Conservation (phyloP, 2,329 filamentous ascomycete species). For the Chrysoporthe deuterocubensis region DNA sequence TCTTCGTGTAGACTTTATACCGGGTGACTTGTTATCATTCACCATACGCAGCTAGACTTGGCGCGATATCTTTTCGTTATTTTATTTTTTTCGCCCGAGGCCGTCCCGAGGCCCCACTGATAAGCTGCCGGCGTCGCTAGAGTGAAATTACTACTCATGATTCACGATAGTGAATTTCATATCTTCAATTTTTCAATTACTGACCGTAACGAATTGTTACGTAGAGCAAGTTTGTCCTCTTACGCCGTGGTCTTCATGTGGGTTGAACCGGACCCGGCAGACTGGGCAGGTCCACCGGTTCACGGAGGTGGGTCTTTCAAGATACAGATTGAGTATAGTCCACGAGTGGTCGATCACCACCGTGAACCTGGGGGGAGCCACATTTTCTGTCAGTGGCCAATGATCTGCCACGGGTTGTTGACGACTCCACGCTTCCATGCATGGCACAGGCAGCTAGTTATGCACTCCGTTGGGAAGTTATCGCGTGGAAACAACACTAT, state of each 20-base stretch:
- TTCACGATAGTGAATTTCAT: background rate
- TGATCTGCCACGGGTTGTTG: no score
- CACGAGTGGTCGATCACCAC: no score
- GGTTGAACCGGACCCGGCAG: background rate
- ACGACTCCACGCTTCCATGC: no score
- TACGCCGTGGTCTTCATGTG: background rate
- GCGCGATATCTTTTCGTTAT: background rate
- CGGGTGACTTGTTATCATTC: background rate
- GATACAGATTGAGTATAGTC: no score
- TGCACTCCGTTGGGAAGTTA: no score
- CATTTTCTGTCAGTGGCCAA: no score
- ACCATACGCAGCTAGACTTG: background rate
- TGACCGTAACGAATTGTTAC: background rate
- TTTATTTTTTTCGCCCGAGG: background rate
- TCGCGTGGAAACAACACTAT: no score
- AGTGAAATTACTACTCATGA: background rate
- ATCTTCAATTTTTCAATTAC: background rate
- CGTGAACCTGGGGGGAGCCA: no score
- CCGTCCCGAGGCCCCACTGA: slow-evolving; percentile 6
- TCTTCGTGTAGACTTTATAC: background rate
- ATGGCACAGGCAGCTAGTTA: no score
- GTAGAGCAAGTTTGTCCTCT: background rate
- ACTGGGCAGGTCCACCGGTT: background rate
- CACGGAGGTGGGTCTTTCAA: no score
- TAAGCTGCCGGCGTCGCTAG: slow-evolving; percentile 12